These are phyloP conservation scores for Hemileccinum impolitum DNA, from an alignment of 768 basidiomycete genomes.

Conservation along the genomic window DNA sequence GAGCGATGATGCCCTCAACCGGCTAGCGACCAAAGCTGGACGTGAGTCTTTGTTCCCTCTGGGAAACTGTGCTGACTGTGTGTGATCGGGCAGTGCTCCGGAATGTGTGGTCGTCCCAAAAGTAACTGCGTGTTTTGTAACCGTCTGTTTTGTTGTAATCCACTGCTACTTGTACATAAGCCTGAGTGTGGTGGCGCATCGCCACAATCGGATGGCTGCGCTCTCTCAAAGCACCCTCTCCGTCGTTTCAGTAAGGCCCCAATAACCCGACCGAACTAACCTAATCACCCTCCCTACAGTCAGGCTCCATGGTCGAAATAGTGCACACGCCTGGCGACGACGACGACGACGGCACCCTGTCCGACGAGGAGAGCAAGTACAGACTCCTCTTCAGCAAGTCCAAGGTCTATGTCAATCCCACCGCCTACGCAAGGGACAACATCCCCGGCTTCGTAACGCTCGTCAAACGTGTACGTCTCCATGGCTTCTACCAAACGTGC, in stretches of 20 bases:
- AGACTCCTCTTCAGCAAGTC: conserved; percentile 86
- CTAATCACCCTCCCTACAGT: conserved; percentile 27
- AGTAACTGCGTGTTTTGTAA: conserved; percentile 46
- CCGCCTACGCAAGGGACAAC: conserved; percentile 87
- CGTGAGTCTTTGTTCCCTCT: conserved; percentile 53
- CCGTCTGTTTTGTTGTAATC: conserved; percentile 17
- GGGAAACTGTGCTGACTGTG: conserved; percentile 7
- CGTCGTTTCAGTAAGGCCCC: conserved; percentile 43
- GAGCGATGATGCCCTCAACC: conserved; percentile 94
- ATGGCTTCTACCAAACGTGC: conserved; percentile 2
- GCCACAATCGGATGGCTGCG: conserved; percentile 24
- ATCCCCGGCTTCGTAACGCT: conserved; percentile 91
- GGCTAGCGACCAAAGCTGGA: conserved; percentile 92
- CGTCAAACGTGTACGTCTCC: conserved; percentile 73
- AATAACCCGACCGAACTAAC: conserved; percentile 1
- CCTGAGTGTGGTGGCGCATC: conserved; percentile 1
- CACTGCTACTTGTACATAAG: conserved; percentile 1
- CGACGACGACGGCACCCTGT: conserved; percentile 14
- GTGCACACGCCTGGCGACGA: conserved; percentile 36
- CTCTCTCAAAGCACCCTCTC: conserved; percentile 43
- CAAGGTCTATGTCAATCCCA: conserved; percentile 95
- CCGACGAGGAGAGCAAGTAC: conserved; percentile 58
- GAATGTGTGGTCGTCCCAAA: conserved; percentile 95
- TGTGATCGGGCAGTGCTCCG: conserved; percentile 67
- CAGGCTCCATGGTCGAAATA: conserved; percentile 75